Base-by-base conservation (phyloP, 169 alveolate genomes). In the Fabrea salina region DNA sequence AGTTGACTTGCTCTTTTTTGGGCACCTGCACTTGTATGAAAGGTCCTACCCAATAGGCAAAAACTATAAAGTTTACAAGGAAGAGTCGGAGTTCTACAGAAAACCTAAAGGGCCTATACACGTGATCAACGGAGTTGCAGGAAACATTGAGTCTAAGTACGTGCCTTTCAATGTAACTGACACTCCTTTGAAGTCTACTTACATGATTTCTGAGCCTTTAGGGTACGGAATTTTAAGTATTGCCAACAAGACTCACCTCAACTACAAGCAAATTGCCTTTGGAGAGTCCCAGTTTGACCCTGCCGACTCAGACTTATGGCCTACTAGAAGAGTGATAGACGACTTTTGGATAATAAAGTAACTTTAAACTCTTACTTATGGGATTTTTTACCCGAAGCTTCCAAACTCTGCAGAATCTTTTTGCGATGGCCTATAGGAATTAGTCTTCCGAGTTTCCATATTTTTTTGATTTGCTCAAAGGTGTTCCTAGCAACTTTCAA, bases 391-490 rank as follows among this genome's bases (percentile, higher is more conserved):
- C 75, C 75, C 33, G 16, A 22, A 5, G 75, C 75, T 70, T 37
- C 2, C 41, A 70, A n/a, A 4, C 67, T 47, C 13, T 30, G 41
- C 59, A 70, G 41, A 25, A 70, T 70, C 25, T 50, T 70, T 11
- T 70, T 70, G 13, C 59, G 75, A 70, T 47, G 79, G 13, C 30
- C 79, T 5, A 70, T 70, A 1, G 79, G 79, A 25, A 70, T 70
- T 5, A 70, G 68, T 47, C 79, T 40, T 43, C 79, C 66, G 19
- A 70, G 39, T 5, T 35, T 22, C 44, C 79, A 70, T 44, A 70
- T 33, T 16, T 70, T 43, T 13, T 41, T 70, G 35, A 70, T 50
- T 16, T 70, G 41, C 3, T 25, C 30, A 27, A 27, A 19, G 32
- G 49, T 66, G 13, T 25, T 27, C 8, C 49, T 70, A 11, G 49